A percentile compares a stretch with the other conserved stretches of the same genome.
Evolutionary conservation across 2,329 filamentous ascomycete species (phyloP).

Genomic region (Ophiostoma triangulosporum): DNA sequence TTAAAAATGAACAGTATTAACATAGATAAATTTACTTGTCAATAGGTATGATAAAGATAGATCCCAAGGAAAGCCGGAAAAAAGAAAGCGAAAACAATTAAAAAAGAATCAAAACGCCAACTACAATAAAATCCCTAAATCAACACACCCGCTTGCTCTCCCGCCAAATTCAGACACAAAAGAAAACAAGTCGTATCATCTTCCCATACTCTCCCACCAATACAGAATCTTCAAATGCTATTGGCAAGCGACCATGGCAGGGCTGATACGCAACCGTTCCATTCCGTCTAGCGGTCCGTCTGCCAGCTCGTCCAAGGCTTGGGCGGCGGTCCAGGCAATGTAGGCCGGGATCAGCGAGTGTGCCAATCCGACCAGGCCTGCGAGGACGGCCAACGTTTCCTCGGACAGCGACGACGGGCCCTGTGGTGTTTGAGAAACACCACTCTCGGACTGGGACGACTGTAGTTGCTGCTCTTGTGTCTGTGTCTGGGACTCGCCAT

Average conservation of each 20-base stretch:
- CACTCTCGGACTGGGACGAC: background rate
- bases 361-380: background rate
- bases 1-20: too few relatives aligned
- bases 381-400: background rate
- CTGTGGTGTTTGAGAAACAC: background rate
- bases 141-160: conserved; percentile 9
- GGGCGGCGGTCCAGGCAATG: conserved; percentile 5
- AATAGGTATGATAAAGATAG: too few relatives aligned
- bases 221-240: conserved; percentile 5
- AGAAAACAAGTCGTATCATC: background rate
- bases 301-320: background rate
- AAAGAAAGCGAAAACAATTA: background rate
- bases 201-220: conserved; percentile 1
- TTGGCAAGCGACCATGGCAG: conserved; percentile 7
- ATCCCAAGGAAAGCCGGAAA: too few relatives aligned
- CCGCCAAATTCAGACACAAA: background rate
- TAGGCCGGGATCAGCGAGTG: conserved; percentile 1
- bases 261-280: background rate
- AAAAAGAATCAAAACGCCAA: background rate
- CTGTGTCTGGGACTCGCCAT: background rate
- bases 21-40: too few relatives aligned
- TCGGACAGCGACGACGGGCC: background rate
- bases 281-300: background rate
- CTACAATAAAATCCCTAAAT: background rate
- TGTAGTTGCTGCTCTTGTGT: background rate